These are phyloP conservation scores for Endoconidiophora polonica DNA, from an alignment of 2,329 filamentous ascomycete genomes.

Conservation along the genomic window DNA sequence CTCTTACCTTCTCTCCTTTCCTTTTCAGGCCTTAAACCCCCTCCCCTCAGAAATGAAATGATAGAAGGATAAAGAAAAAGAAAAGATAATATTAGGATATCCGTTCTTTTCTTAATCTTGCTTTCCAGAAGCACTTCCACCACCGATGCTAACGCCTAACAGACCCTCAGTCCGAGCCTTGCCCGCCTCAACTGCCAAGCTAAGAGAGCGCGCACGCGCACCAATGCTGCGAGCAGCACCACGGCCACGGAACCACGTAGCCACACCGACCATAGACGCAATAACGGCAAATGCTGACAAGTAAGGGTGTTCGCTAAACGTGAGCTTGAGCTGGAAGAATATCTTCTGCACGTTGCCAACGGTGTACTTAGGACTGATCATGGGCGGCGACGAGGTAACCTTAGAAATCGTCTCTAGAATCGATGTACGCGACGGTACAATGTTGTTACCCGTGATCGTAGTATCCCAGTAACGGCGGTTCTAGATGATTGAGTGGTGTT, in stretches of 20 bases:
- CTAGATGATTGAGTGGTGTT: constrained; percentile 28
- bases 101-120: constrained; percentile 5
- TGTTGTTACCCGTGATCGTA: constrained; percentile 75
- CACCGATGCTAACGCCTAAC: constrained; percentile 2
- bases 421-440: constrained; percentile 73
- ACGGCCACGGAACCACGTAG: constrained; percentile 34
- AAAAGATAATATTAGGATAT: not conserved
- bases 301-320: constrained; percentile 42
- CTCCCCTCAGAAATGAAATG: not conserved
- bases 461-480: constrained; percentile 90
- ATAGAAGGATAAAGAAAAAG: not conserved
- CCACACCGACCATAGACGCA: constrained; percentile 18
- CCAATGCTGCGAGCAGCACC: constrained; percentile 16
- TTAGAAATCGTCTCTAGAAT: constrained; percentile 76
- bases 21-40: not conserved
- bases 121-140: constrained; percentile 4
- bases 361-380: constrained; percentile 64
- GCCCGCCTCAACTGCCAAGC: constrained; percentile 10
- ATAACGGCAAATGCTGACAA: constrained; percentile 35
- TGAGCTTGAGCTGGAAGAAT: constrained; percentile 47
- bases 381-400: constrained; percentile 49
- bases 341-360: constrained; percentile 54
- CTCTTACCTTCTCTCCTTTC: not conserved
- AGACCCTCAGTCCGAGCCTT: constrained; percentile 7
- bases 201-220: constrained; percentile 9